Percentiles rank a stretch among this genome's conserved stretches.
These are phyloP conservation scores for Ilyonectria sp. DNA, from an alignment of 2,329 filamentous ascomycete species.

Conservation along the genomic window DNA sequence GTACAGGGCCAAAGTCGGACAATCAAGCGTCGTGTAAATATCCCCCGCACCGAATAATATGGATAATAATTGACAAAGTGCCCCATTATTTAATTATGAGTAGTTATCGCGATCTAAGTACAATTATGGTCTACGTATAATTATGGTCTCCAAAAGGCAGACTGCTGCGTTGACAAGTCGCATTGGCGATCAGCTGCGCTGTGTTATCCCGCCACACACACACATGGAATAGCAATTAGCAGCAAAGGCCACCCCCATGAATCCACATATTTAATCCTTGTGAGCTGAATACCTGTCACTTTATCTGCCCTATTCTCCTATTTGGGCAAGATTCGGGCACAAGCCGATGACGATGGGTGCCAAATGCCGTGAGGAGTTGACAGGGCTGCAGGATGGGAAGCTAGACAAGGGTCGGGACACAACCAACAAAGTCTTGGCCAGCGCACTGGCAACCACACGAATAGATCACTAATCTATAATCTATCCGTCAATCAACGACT, in stretches of 20 bases:
- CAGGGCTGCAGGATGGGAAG: constrained; percentile 4
- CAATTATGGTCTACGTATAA: too few species aligned
- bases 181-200: background rate
- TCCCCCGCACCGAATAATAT: too few species aligned
- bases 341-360: background rate
- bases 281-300: background rate
- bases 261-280: background rate
- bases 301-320: constrained; percentile 3
- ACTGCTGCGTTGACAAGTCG: too few species aligned
- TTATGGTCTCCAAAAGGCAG: too few species aligned
- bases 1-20: too few species aligned
- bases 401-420: constrained; percentile 4
- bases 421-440: constrained; percentile 14
- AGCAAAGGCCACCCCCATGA: background rate
- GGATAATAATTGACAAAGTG: too few species aligned
- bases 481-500: background rate
- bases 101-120: too few species aligned
- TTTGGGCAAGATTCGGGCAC: constrained; percentile 5
- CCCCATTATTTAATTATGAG: too few species aligned
- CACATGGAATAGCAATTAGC: background rate
- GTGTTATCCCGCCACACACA: background rate
- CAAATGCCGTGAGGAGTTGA: constrained; percentile 14
- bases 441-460: constrained; percentile 3
- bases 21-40: too few species aligned
- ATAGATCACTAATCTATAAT: background rate